Conservation (phyloP, 148 eudicot genomes). For the Rhododendron williamsianum region DNA sequence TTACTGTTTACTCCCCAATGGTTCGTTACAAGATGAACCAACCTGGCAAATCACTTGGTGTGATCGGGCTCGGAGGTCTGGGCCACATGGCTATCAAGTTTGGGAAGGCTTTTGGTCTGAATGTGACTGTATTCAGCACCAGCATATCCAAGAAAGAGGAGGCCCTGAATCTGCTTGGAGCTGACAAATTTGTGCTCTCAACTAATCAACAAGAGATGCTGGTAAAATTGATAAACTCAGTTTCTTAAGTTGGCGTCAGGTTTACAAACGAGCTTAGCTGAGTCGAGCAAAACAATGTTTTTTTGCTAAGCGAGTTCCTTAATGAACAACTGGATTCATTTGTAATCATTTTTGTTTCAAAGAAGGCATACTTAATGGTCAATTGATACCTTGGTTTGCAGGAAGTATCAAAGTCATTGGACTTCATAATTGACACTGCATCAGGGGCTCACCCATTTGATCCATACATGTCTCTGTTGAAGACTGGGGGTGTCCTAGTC, state of each 20-base stretch:
- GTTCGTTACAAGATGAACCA: constrained; percentile 65
- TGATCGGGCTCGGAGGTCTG: constrained; percentile 76
- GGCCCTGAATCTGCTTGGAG: constrained; percentile 48
- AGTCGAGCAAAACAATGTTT: too few relatives aligned
- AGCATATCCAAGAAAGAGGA: constrained; percentile 67
- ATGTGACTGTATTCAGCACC: constrained; percentile 76
- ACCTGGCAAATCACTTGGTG: constrained; percentile 76
- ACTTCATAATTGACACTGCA: constrained; percentile 73
- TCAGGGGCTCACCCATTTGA: constrained; percentile 72
- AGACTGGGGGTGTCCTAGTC: constrained; percentile 54
- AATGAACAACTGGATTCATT: too few relatives aligned
- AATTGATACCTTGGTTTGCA: constrained; percentile 10
- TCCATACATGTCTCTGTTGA: constrained; percentile 52
- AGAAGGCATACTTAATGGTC: too few relatives aligned
- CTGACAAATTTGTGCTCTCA: constrained; percentile 62
- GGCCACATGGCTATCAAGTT: constrained; percentile 80
- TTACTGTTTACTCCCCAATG: constrained; percentile 76
- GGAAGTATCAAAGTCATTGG: constrained; percentile 48
- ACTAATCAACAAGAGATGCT: constrained; percentile 53
- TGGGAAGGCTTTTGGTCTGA: constrained; percentile 81
- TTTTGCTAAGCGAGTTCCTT: too few relatives aligned
- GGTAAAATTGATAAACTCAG: constrained; percentile 18
- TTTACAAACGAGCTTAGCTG: too few relatives aligned
- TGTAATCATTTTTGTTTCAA: too few relatives aligned
- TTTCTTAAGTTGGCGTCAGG: too few relatives aligned